Evolutionary conservation across 768 basidiomycete species (phyloP), one percentile per base, ranked within the genome.

Genomic region (Omphalotus guepiniiformis): DNA sequence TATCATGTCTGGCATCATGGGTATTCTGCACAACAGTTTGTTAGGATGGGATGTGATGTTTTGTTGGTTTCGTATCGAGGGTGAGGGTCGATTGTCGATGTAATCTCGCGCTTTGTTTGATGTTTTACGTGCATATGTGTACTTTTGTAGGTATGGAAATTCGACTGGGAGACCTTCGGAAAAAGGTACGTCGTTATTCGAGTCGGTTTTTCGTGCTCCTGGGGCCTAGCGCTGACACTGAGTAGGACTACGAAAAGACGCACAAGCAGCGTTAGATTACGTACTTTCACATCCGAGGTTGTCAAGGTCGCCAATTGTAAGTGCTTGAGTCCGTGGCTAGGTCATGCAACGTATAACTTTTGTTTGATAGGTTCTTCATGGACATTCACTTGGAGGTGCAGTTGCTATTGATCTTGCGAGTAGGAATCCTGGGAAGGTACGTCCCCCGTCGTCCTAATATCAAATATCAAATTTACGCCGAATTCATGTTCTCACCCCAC

Each of bases 21-120:
- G 93, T 2, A 32, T 23, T 30, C 70, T 96, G 22, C 94, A 88
- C 0, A 77, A 78, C 41, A 77, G 91, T 27, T 95, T 97, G 60
- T 80, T 39, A 79, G 80, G 58, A 83, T 92, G 80, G 75, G 89
- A 13, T 96, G 93, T 63, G 97, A 98, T 60, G 92, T 96, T 3
- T 69, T 98, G 32, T 92, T 97, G 85, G 68, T 95, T 50, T 93
- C 88, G 39, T 99, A 99, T 61, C 71, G 95, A 58, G 93, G 93
- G 88, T 90, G 57, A 49, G 82, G 64, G 15, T 18, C 22, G 32
- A n/a, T 16, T 26, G 8, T 26, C n/a, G 19, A n/a, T 29, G 21
- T 39, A 25, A 18, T 35, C 21, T 38, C 29, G 19, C n/a, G 26
- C 27, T 18, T 35, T 46, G 42, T 9, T 47, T 9, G 7, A 18